These are phyloP conservation scores for Chaetomium olivaceum DNA, from an alignment of 2,329 filamentous ascomycete genomes.

Conservation along the genomic window DNA sequence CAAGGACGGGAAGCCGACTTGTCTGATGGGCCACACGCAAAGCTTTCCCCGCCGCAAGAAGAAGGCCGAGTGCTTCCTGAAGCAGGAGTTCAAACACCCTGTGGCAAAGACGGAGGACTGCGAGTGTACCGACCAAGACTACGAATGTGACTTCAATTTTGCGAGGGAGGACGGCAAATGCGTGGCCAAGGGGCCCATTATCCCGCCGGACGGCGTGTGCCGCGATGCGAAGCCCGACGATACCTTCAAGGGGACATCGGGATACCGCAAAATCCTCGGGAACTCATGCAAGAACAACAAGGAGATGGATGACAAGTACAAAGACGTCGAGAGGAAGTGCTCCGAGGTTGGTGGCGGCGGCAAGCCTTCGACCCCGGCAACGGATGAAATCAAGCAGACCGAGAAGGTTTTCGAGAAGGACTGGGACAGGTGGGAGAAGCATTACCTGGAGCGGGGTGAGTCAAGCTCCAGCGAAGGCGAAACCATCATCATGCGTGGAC, in stretches of 20 bases:
- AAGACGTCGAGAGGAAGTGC: constrained; percentile 74
- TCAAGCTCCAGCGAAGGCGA: constrained; percentile 68
- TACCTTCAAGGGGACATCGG: constrained; percentile 81
- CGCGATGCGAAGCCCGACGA: constrained; percentile 63
- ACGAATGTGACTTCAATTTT: constrained; percentile 97
- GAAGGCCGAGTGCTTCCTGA: constrained; percentile 84
- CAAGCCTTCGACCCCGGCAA: constrained; percentile 54
- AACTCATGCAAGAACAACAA: constrained; percentile 67
- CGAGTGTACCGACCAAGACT: constrained; percentile 80
- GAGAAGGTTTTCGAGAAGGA: constrained; percentile 64
- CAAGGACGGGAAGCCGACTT: constrained; percentile 76
- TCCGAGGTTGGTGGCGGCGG: constrained; percentile 55
- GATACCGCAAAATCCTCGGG: constrained; percentile 88
- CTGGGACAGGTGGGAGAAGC: constrained; percentile 53
- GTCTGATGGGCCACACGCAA: constrained; percentile 95
- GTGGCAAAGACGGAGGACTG: constrained; percentile 70
- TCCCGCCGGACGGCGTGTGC: constrained; percentile 72
- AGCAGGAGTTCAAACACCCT: constrained; percentile 79
- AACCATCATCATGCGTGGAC: constrained; percentile 61
- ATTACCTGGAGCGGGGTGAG: constrained; percentile 78
- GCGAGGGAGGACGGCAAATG: constrained; percentile 69
- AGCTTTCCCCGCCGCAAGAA: constrained; percentile 83
- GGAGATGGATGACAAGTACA: constrained; percentile 65
- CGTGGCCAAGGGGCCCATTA: constrained; percentile 60
- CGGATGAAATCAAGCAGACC: constrained; percentile 65